A percentile compares a stretch with the other conserved stretches of the same genome.
These are phyloP conservation scores for Asterella californica DNA, from an alignment of 225 moss, liverwort and hornwort species.

Conservation along the genomic window DNA sequence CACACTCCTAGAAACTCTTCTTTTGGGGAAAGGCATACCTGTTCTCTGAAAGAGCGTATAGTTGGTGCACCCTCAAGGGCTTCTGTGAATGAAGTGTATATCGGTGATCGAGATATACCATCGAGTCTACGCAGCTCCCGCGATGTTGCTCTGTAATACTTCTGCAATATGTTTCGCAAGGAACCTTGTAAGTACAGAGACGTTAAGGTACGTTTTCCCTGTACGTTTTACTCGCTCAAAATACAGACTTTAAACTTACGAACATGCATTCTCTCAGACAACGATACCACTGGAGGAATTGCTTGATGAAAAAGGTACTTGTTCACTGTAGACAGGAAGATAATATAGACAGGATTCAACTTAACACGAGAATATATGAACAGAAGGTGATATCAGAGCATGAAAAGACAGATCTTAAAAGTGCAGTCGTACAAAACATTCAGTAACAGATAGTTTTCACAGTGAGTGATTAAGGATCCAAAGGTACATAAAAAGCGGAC, in stretches of 20 bases:
- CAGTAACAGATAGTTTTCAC: background rate
- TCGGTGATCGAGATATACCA: constrained; percentile 80
- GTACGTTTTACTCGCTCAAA: background rate
- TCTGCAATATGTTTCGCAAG: constrained; percentile 42
- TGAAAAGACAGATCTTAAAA: no score
- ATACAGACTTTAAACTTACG: background rate
- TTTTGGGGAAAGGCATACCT: constrained; percentile 39
- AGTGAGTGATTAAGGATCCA: background rate
- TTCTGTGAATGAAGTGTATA: constrained; percentile 83
- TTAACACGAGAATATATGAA: background rate
- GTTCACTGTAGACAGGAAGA: background rate
- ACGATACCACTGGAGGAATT: background rate
- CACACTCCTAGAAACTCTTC: no score
- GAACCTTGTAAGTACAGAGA: background rate
- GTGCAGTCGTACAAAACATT: no score
- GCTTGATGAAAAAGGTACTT: background rate
- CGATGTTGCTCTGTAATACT: constrained; percentile 92
- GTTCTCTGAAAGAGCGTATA: constrained; percentile 85
- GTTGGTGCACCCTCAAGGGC: constrained; percentile 84
- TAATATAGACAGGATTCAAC: background rate
- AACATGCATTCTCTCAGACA: background rate
- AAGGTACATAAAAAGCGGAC: constrained; percentile 27
- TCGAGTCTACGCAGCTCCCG: constrained; percentile 88
- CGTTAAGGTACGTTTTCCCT: background rate
- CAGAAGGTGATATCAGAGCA: background rate